Conservation (phyloP, 2,329 filamentous ascomycete genomes). For the Alternaria longipes region DNA sequence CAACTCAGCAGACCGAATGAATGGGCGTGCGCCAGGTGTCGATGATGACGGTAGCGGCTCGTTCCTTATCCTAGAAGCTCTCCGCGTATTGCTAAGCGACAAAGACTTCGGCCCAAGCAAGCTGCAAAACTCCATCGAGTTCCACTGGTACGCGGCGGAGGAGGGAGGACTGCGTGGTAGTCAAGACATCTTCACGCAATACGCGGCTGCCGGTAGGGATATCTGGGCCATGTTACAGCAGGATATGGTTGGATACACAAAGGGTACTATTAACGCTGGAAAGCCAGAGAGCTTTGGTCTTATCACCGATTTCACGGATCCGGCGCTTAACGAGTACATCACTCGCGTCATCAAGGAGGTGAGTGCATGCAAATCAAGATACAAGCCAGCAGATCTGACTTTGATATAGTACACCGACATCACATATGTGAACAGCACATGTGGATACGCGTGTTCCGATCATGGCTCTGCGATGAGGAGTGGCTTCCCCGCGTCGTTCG, state of each 20-base stretch:
- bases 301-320: constrained; percentile 88
- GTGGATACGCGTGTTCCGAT: constrained; percentile 83
- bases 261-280: constrained; percentile 46
- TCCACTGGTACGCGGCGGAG: constrained; percentile 94
- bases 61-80: constrained; percentile 89
- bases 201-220: constrained; percentile 75
- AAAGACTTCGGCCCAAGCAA: constrained; percentile 61
- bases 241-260: constrained; percentile 86
- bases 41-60: constrained; percentile 90
- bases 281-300: constrained; percentile 85
- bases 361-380: neutral
- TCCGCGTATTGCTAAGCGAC: constrained; percentile 78
- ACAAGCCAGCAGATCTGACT: neutral
- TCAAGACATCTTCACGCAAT: constrained; percentile 84
- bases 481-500: constrained; percentile 76
- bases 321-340: constrained; percentile 82
- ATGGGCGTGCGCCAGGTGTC: constrained; percentile 77
- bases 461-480: constrained; percentile 76
- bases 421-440: constrained; percentile 83
- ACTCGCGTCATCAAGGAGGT: constrained; percentile 75
- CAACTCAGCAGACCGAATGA: neutral
- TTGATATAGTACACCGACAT: constrained; percentile 79
- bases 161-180: constrained; percentile 86
- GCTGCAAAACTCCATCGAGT: constrained; percentile 82
- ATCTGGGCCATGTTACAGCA: constrained; percentile 97